phyloP scores from a whole-genome alignment of 2,329 filamentous ascomycete species.

The Trichoderma lentiforme region DNA sequence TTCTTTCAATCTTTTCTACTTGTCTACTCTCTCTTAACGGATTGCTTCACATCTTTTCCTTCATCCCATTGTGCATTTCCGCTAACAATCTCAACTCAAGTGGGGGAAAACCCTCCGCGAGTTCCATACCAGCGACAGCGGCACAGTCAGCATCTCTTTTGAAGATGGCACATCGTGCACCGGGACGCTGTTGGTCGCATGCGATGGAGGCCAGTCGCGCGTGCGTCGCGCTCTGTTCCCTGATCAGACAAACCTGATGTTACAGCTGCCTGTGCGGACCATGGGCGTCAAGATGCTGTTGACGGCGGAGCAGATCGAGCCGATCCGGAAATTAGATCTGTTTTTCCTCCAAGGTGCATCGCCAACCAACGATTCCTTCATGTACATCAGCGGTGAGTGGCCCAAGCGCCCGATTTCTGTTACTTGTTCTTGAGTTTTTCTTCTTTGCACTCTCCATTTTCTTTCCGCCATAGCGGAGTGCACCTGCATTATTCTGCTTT shows the following conservation, averaged over 20 bases:
- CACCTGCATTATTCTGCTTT: not conserved
- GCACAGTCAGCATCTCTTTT: conserved; percentile 42
- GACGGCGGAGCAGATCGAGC: conserved; percentile 38
- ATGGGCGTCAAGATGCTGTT: conserved; percentile 46
- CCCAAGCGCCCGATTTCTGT: not conserved
- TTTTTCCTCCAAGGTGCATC: conserved; percentile 55
- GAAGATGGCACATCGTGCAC: conserved; percentile 41
- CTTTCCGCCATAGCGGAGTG: not conserved
- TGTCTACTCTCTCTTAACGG: not conserved
- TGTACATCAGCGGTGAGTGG: conserved; percentile 49
- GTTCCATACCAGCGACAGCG: conserved; percentile 30
- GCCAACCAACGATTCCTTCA: conserved; percentile 47
- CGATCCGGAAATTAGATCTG: conserved; percentile 47
- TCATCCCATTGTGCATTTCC: not conserved
- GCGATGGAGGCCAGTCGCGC: conserved; percentile 48
- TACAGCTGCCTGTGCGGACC: conserved; percentile 46
- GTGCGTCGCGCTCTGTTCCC: conserved; percentile 39
- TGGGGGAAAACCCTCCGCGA: conserved; percentile 39
- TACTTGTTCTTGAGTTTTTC: not conserved
- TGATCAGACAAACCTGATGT: conserved; percentile 23
- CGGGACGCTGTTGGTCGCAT: conserved; percentile 47
- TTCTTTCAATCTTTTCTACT: not conserved
- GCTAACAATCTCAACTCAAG: conserved; percentile 24
- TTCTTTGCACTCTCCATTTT: not conserved
- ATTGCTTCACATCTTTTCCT: not conserved